Evolutionary conservation across 2,329 filamentous ascomycete species (phyloP).

Genomic region (Aspergillus fijiensis): DNA sequence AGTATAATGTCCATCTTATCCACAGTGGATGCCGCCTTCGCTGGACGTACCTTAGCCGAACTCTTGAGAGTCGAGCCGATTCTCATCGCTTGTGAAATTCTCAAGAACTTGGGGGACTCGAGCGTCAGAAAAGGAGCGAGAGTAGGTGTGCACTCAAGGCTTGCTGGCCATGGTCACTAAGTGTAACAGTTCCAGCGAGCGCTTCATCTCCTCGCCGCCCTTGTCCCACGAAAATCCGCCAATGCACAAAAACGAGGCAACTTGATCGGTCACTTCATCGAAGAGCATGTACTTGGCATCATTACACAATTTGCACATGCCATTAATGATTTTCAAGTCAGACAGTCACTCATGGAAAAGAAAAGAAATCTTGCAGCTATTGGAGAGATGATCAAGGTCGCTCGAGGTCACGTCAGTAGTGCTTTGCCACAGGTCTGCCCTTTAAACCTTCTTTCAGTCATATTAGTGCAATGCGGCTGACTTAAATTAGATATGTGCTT

Average conservation of each 20-base stretch:
- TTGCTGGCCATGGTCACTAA: conserved; percentile 11
- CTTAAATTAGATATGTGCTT: conserved; percentile 75
- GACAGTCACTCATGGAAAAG: conserved; percentile 65
- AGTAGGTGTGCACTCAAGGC: conserved; percentile 47
- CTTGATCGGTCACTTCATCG: conserved; percentile 71
- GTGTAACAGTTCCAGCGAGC: conserved; percentile 49
- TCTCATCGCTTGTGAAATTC: conserved; percentile 72
- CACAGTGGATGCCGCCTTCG: conserved; percentile 69
- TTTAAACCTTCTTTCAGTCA: background rate
- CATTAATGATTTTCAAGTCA: conserved; percentile 66
- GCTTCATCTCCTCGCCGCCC: conserved; percentile 50
- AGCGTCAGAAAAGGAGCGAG: conserved; percentile 51
- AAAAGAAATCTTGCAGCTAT: conserved; percentile 77
- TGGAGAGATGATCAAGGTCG: conserved; percentile 80
- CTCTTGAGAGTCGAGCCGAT: conserved; percentile 75
- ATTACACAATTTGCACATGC: conserved; percentile 77
- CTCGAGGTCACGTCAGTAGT: conserved; percentile 69
- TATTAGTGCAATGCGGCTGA: conserved; percentile 10
- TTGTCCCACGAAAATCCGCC: conserved; percentile 52
- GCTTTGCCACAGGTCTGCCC: conserved; percentile 76
- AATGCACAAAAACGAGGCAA: conserved; percentile 53
- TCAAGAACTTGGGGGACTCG: conserved; percentile 76
- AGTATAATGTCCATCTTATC: conserved; percentile 68
- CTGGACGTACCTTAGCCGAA: conserved; percentile 63
- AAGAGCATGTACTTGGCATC: conserved; percentile 80